Base-by-base conservation (phyloP, 2,329 filamentous ascomycete species). In the Aspergillus oerlinghausenensis region DNA sequence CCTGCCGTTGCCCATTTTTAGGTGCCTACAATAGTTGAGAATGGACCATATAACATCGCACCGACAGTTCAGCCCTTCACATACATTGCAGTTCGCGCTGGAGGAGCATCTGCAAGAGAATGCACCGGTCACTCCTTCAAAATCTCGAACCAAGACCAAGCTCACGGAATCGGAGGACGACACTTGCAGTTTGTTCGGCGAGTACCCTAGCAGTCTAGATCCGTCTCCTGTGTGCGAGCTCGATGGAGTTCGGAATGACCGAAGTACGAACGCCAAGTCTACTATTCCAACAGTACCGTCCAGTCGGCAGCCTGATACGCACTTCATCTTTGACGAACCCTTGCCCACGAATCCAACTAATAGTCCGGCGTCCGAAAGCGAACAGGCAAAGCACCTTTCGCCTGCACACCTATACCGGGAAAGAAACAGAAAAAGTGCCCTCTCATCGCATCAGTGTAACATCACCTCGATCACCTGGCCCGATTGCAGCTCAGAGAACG, bases 341-440 rank as follows among this genome's bases (percentile, higher is more conserved):
- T 45, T 43, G 47, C 56, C 53, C 8, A 14, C 32, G 17, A 61
- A 59, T n/a, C 51, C 56, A 10, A 38, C 54, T 23, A 58, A 56
- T 52, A 58, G 56, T 7, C 59, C 59, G 17, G 58, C 50, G 49
- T 53, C 52, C 11, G 52, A 42, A n/a, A 58, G 57, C 26, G 55
- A 51, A 23, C 23, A 14, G 25, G 7, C 32, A 17, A 50, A 19
- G 19, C 51, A 28, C 4, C 7, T 14, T 38, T 51, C 52, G 29
- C 50, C 52, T 38, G 55, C 55, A 19, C 19, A 21, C 10, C 51
- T 42, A 25, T 54, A 32, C 6, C 49, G 29, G 4, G 21, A 23
- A 28, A 55, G 29, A 43, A 26, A 52, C 35, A 50, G 51, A 19
- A 26, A 48, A 25, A 8, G 45, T 40, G 29, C 8, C 28, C 4